These are phyloP conservation scores for Beverwykella pulmonaria DNA, from an alignment of 495 filamentous ascomycete species.

Conservation along the genomic window DNA sequence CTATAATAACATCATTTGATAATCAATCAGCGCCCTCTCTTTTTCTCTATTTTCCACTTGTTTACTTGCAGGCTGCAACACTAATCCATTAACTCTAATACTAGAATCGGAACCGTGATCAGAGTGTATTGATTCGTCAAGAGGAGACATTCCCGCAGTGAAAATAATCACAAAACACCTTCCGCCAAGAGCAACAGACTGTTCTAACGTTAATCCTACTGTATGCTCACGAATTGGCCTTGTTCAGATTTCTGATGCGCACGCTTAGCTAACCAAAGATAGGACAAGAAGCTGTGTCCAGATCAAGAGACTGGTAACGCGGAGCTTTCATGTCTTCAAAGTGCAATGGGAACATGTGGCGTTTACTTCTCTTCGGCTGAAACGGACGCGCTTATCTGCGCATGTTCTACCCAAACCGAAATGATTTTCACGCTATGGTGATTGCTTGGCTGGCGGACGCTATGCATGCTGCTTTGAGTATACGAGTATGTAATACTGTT, in stretches of 20 bases:
- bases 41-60: not conserved
- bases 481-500: too few relatives aligned
- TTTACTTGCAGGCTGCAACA: not conserved
- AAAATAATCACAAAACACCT: not conserved
- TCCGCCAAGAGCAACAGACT: not conserved
- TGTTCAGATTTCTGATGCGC: not conserved
- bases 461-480: too few relatives aligned
- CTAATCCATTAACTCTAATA: not conserved
- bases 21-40: not conserved
- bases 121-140: not conserved
- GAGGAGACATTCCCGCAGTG: not conserved
- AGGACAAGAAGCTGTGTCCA: not conserved
- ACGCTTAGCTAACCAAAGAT: not conserved
- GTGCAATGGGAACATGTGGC: not conserved
- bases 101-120: not conserved
- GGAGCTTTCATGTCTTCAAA: not conserved
- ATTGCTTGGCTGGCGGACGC: too few relatives aligned
- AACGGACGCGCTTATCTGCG: not conserved
- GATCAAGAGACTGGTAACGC: not conserved
- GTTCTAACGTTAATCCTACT: not conserved
- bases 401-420: not conserved
- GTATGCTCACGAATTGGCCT: not conserved
- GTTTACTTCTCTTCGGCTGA: not conserved
- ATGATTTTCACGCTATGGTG: too few relatives aligned
- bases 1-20: not conserved